Percentiles rank a stretch among this genome's conserved stretches.
Evolutionary conservation across 2,329 filamentous ascomycete species (phyloP).

Genomic region (Pseudogymnoascus sp.): DNA sequence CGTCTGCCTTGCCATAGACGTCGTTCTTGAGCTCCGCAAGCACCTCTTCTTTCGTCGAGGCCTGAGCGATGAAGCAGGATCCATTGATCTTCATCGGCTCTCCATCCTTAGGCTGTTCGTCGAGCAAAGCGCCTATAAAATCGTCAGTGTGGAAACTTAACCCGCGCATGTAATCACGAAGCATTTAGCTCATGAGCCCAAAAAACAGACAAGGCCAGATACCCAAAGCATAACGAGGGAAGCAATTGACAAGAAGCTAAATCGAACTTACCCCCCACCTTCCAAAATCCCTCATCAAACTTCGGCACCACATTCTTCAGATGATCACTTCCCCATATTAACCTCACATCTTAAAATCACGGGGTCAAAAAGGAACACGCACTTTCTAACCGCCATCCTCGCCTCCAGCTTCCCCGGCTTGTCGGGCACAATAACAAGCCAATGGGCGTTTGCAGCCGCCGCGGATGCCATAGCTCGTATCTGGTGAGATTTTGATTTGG

Average conservation of each 20-base stretch:
- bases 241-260: not conserved
- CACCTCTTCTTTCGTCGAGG: conserved; percentile 62
- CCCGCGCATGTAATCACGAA: not conserved
- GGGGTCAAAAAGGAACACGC: conserved; percentile 25
- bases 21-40: conserved; percentile 60
- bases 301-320: conserved; percentile 41
- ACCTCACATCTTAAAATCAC: not conserved
- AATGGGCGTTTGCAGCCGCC: conserved; percentile 44
- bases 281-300: conserved; percentile 48
- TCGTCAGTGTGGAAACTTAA: not conserved
- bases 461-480: conserved; percentile 12
- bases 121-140: conserved; percentile 54
- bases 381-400: conserved; percentile 54
- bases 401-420: conserved; percentile 52
- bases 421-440: conserved; percentile 63
- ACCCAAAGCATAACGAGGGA: not conserved
- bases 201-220: not conserved
- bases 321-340: conserved; percentile 21
- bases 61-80: conserved; percentile 60
- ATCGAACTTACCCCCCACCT: conserved; percentile 53
- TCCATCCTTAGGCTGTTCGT: conserved; percentile 56
- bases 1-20: conserved; percentile 61
- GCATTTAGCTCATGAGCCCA: not conserved
- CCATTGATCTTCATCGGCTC: conserved; percentile 60
- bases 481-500: not conserved